Evolutionary conservation across 345 rosid genomes (phyloP).

Genomic region (Eutrema japonicum): DNA sequence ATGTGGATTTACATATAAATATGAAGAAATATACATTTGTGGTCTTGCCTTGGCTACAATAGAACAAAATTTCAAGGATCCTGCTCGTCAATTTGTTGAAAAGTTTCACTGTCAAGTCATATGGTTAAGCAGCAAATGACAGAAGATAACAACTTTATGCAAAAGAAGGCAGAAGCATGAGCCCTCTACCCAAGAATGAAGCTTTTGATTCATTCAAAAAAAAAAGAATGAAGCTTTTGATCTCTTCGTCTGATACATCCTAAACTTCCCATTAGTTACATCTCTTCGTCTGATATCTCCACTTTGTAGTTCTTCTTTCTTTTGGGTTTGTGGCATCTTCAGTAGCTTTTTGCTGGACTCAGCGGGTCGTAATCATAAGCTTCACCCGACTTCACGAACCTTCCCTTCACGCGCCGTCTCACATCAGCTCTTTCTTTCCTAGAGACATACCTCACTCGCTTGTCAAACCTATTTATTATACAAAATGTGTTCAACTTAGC

Average conservation of each 20-base stretch:
- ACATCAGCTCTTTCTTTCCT: conserved; percentile 73
- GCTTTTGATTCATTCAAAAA: neutral
- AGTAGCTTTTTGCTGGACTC: conserved; percentile 76
- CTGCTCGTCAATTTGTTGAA: neutral
- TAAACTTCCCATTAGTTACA: too few relatives aligned
- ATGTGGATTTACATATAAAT: conserved; percentile 10
- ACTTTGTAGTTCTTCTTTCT: conserved; percentile 19
- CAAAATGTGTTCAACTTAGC: conserved; percentile 8
- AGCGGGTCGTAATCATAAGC: conserved; percentile 87
- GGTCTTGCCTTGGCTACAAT: conserved; percentile 16
- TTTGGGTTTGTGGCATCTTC: conserved; percentile 41
- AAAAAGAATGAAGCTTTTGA: too few relatives aligned
- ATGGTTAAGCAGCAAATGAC: neutral
- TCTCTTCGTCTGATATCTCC: conserved; percentile 11
- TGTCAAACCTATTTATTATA: conserved; percentile 68
- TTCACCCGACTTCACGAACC: conserved; percentile 93
- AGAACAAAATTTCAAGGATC: conserved; percentile 39
- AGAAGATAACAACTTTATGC: conserved; percentile 17
- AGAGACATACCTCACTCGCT: conserved; percentile 79
- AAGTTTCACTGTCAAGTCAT: neutral
- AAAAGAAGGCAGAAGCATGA: conserved; percentile 16
- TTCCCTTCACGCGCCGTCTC: conserved; percentile 88
- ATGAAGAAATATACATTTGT: neutral
- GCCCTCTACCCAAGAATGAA: conserved; percentile 6
- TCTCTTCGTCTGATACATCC: too few relatives aligned